Conservation (phyloP, 179 eudicot genomes). For the Carnegiea gigantea region DNA sequence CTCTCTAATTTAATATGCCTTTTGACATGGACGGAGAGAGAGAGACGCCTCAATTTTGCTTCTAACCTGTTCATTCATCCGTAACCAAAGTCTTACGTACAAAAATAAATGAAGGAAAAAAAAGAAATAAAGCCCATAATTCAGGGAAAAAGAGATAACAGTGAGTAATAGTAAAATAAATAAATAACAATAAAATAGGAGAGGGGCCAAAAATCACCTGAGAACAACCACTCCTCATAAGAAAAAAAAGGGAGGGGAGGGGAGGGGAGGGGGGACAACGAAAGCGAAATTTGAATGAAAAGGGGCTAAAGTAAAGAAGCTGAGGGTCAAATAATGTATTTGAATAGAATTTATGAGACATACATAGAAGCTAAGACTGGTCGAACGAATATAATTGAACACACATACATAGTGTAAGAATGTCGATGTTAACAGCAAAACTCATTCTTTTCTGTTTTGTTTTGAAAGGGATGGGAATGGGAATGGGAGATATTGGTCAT, state of each 20-base stretch:
- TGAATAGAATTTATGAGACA: neutral
- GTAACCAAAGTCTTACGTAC: neutral
- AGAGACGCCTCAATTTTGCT: neutral
- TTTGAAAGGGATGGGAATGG: neutral
- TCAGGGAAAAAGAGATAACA: neutral
- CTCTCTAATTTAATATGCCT: neutral
- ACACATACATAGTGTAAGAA: neutral
- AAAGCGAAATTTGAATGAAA: neutral
- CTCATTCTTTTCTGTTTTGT: neutral
- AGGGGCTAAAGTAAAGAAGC: neutral
- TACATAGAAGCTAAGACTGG: neutral
- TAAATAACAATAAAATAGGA: neutral
- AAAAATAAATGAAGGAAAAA: neutral
- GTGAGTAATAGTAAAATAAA: neutral
- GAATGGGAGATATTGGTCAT: neutral
- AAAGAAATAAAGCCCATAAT: neutral
- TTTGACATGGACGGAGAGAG: neutral
- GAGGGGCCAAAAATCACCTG: neutral
- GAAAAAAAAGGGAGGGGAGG: no score
- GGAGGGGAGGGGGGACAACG: neutral
- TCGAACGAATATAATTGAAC: no score
- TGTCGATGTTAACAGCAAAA: neutral
- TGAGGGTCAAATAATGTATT: neutral
- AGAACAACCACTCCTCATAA: neutral
- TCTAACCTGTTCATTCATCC: neutral